Conservation (phyloP, 2,329 filamentous ascomycete species). For the Pestalotiopsis sp. region DNA sequence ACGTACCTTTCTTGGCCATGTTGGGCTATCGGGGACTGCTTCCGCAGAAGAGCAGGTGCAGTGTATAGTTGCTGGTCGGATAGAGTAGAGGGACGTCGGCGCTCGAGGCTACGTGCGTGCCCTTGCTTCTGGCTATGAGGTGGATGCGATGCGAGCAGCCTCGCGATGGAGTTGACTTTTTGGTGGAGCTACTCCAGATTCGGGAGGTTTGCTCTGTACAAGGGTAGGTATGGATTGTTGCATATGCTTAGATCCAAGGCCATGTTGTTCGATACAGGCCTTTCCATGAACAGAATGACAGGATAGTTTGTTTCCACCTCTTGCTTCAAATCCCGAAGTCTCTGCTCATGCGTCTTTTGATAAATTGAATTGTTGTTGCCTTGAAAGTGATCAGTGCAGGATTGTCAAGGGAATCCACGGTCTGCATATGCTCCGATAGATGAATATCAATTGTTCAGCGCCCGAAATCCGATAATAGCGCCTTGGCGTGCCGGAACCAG, state of each 20-base stretch:
- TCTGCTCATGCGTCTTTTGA: too few relatives aligned
- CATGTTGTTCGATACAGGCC: too few relatives aligned
- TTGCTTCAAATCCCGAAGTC: too few relatives aligned
- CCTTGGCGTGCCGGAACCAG: neutral
- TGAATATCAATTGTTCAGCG: neutral
- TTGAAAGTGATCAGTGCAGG: too few relatives aligned
- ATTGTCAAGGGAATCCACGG: too few relatives aligned
- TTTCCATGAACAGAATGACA: too few relatives aligned
- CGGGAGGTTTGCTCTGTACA: neutral
- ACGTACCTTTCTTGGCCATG: conserved; percentile 20
- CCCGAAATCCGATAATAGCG: neutral
- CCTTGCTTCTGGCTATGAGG: neutral
- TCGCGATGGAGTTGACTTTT: conserved; percentile 12
- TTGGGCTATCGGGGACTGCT: neutral
- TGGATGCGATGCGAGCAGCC: conserved; percentile 1
- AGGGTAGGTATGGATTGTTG: neutral
- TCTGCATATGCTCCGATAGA: neutral
- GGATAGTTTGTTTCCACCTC: too few relatives aligned
- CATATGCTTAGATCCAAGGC: neutral
- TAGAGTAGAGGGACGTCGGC: neutral
- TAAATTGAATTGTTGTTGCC: too few relatives aligned
- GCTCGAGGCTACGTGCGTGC: neutral
- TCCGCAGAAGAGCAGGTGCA: neutral
- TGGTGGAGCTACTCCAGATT: conserved; percentile 13
- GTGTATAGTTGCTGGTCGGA: neutral